Percentiles rank a stretch among this genome's conserved stretches.
These are phyloP conservation scores for Scutellaria minor DNA, from an alignment of 257 asterid genomes.

Conservation along the genomic window DNA sequence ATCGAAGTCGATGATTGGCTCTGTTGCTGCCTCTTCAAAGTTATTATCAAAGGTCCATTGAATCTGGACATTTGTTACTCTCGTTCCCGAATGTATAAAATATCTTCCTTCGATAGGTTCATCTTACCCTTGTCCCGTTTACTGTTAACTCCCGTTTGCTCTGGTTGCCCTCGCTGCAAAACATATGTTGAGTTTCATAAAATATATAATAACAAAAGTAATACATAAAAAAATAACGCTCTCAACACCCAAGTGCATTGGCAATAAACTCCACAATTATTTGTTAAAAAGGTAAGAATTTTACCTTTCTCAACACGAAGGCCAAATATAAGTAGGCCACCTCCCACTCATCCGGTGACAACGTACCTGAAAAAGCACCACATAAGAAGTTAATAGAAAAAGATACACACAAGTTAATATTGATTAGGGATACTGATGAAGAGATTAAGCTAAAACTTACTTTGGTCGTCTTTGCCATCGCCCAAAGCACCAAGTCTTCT, in stretches of 20 bases:
- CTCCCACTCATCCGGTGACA: constrained; percentile 96
- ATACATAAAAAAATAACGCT: neutral
- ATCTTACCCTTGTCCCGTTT: constrained; percentile 77
- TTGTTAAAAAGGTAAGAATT: neutral
- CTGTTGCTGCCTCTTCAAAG: neutral
- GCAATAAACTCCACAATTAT: neutral
- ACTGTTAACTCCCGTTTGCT: constrained; percentile 41
- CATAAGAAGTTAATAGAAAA: neutral
- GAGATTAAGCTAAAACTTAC: constrained; percentile 46
- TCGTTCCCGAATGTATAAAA: constrained; percentile 48
- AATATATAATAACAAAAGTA: neutral
- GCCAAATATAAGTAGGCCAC: constrained; percentile 87
- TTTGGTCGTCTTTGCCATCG: constrained; percentile 82
- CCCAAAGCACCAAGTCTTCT: constrained; percentile 95
- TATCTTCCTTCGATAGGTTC: constrained; percentile 69
- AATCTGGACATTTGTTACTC: neutral
- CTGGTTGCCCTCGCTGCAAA: constrained; percentile 74
- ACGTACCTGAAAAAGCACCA: constrained; percentile 58
- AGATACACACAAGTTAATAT: neutral
- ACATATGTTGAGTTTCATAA: no score
- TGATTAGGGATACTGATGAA: neutral
- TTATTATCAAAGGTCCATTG: neutral
- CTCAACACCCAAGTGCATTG: neutral
- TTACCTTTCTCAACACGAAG: constrained; percentile 82
- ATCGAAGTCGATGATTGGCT: neutral